Evolutionary conservation across 176 grass and related monocot genomes (phyloP).

Genomic region (Aegilops sharonensis): DNA sequence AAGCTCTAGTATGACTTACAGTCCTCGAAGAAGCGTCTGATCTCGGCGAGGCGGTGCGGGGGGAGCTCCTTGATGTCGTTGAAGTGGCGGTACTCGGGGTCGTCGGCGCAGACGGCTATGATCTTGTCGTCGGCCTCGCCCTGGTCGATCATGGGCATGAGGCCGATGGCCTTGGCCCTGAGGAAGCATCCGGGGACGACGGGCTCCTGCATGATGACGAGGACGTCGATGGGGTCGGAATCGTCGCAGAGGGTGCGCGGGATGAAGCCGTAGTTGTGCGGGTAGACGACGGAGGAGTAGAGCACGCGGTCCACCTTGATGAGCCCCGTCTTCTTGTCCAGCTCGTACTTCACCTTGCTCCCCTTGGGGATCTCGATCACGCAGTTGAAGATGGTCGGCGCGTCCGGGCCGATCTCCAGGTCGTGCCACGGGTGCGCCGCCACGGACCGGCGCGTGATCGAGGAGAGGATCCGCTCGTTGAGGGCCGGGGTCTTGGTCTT

Average conservation of each 20-base stretch:
- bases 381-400: constrained; percentile 85
- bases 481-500: constrained; percentile 35
- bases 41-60: neutral
- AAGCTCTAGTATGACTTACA: too few species aligned
- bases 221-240: constrained; percentile 81
- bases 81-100: constrained; percentile 16
- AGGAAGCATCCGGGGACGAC: constrained; percentile 68
- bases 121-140: constrained; percentile 11
- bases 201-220: constrained; percentile 97
- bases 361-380: constrained; percentile 88
- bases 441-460: constrained; percentile 66
- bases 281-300: constrained; percentile 96
- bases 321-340: constrained; percentile 96
- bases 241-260: constrained; percentile 94
- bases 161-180: constrained; percentile 61
- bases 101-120: constrained; percentile 10
- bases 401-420: constrained; percentile 81
- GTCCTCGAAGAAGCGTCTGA: neutral
- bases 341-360: constrained; percentile 95
- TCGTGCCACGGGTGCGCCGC: constrained; percentile 98
- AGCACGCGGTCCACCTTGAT: constrained; percentile 97
- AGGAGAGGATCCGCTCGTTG: constrained; percentile 79
- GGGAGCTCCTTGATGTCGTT: constrained; percentile 7
- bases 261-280: constrained; percentile 96
- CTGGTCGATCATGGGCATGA: constrained; percentile 66